Evolutionary conservation across 306 rosid species (phyloP).

Genomic region (Adenanthera pavonina): DNA sequence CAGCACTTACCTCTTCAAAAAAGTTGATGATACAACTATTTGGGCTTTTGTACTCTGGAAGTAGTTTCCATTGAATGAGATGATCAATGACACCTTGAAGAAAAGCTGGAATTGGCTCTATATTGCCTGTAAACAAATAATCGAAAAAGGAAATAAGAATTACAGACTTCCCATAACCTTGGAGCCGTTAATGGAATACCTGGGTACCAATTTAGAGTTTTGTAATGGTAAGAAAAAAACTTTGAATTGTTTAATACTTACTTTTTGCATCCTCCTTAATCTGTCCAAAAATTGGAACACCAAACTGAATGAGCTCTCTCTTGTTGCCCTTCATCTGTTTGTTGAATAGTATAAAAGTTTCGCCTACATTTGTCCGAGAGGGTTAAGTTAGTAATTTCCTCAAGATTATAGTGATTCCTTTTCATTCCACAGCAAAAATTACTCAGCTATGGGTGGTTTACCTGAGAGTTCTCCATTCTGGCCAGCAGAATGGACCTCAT

Average conservation of each 20-base stretch:
- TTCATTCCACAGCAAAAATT: background rate
- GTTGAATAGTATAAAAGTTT: conserved; percentile 87
- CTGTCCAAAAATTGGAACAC: conserved; percentile 90
- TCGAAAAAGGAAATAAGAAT: conserved; percentile 15
- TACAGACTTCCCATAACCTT: background rate
- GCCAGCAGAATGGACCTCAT: conserved; percentile 80
- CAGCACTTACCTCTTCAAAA: conserved; percentile 85
- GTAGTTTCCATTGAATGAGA: conserved; percentile 85
- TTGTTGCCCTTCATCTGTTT: conserved; percentile 87
- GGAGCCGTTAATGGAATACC: background rate
- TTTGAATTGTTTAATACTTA: conserved; percentile 43
- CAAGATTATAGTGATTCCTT: background rate
- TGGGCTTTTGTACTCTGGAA: conserved; percentile 97
- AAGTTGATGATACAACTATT: conserved; percentile 92
- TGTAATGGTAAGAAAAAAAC: conserved; percentile 16
- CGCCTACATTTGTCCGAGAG: conserved; percentile 59
- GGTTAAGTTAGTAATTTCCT: conserved; percentile 35
- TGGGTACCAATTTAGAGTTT: background rate
- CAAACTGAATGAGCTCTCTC: conserved; percentile 93
- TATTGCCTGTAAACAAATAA: conserved; percentile 58
- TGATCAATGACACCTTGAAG: conserved; percentile 85
- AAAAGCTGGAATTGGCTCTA: conserved; percentile 88
- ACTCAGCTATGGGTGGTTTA: conserved; percentile 27
- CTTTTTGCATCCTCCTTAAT: conserved; percentile 71
- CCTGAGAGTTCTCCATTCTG: conserved; percentile 92